These are phyloP conservation scores for Knufia fluminis DNA, from an alignment of 2,329 filamentous ascomycete genomes.

Conservation along the genomic window DNA sequence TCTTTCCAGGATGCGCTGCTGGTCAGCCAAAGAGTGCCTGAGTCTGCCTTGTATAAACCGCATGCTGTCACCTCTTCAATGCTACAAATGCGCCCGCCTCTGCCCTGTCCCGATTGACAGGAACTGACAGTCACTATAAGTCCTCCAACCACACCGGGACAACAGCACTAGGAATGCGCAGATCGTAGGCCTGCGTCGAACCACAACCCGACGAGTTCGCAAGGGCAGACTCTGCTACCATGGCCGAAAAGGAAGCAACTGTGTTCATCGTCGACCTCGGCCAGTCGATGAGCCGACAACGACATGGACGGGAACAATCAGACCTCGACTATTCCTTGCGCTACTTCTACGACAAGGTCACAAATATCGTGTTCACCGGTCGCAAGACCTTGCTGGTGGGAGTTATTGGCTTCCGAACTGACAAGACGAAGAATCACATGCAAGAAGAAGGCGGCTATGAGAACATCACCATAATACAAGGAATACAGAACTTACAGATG, in stretches of 20 bases:
- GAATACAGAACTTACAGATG: conserved; percentile 58
- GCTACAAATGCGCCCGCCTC: no score
- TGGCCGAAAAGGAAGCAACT: conserved; percentile 89
- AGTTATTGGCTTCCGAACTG: conserved; percentile 75
- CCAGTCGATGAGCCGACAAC: conserved; percentile 66
- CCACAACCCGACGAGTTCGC: no score
- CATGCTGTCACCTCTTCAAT: no score
- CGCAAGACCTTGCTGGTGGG: conserved; percentile 67
- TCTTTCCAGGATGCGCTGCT: no score
- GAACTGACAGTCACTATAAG: not conserved
- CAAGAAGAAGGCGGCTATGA: conserved; percentile 62
- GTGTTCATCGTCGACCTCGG: conserved; percentile 88
- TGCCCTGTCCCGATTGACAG: no score
- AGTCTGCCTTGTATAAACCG: no score
- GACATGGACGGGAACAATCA: conserved; percentile 61
- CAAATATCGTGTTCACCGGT: conserved; percentile 60
- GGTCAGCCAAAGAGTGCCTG: no score
- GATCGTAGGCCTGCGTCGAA: no score
- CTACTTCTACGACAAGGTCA: conserved; percentile 92
- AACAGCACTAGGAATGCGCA: no score
- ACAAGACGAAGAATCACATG: conserved; percentile 62
- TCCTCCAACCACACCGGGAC: not conserved
- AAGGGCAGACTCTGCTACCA: conserved; percentile 29
- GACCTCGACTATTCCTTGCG: conserved; percentile 84
- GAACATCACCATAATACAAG: conserved; percentile 65